phyloP scores from a whole-genome alignment of 257 asterid species.

The Solanum medicagineum region DNA sequence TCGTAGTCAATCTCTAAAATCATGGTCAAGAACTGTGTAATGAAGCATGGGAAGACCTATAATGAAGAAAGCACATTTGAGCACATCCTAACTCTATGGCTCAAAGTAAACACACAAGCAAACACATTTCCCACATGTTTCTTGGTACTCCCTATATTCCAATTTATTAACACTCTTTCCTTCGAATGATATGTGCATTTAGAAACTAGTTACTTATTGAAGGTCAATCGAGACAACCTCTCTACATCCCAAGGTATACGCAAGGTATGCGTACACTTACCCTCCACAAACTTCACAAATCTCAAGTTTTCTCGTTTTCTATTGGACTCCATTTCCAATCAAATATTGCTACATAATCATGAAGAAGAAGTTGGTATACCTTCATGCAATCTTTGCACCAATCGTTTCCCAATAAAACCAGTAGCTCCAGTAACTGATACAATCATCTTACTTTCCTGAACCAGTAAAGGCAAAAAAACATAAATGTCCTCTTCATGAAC shows the following conservation, averaged over 20 bases:
- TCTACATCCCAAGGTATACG: not conserved
- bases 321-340: not conserved
- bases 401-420: conserved; percentile 83
- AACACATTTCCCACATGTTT: not conserved
- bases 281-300: not conserved
- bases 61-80: not conserved
- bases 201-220: not conserved
- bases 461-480: not conserved
- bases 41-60: not conserved
- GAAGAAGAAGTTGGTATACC: conserved; percentile 6
- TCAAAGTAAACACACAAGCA: not conserved
- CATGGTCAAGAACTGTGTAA: not conserved
- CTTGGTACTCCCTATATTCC: too few relatives aligned
- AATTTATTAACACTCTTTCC: not conserved
- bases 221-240: not conserved
- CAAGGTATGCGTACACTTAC: rapidly evolving
- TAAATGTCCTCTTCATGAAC: not conserved
- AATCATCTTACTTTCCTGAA: conserved; percentile 62
- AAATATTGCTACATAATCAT: not conserved
- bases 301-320: too few relatives aligned
- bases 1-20: not conserved
- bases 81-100: not conserved
- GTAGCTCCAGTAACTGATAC: conserved; percentile 92
- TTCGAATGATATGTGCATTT: not conserved
- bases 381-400: conserved; percentile 74